Evolutionary conservation across 306 rosid genomes (phyloP).

Genomic region (Pterocarpus macrocarpus): DNA sequence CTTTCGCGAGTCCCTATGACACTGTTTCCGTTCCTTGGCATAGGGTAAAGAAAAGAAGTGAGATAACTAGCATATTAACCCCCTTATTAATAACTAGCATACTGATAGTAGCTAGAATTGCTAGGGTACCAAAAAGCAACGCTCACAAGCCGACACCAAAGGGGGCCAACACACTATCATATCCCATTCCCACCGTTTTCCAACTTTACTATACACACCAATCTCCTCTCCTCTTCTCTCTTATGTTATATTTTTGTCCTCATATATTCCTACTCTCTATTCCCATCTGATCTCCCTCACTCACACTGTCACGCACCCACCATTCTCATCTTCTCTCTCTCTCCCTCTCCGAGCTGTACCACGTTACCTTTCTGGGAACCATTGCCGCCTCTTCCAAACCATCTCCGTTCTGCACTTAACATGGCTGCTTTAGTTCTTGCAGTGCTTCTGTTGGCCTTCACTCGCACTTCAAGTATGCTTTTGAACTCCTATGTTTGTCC

Average conservation of each 20-base stretch:
- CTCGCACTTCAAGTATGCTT: conserved; percentile 71
- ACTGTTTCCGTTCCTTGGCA: conserved; percentile 43
- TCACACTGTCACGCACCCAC: conserved; percentile 51
- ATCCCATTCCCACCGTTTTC: too few relatives aligned
- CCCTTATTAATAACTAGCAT: too few relatives aligned
- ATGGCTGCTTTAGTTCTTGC: conserved; percentile 68
- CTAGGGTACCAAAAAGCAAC: too few relatives aligned
- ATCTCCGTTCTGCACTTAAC: conserved; percentile 33
- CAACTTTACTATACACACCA: too few relatives aligned
- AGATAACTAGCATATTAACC: too few relatives aligned
- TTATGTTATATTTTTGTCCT: conserved; percentile 43
- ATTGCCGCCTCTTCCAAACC: conserved; percentile 11
- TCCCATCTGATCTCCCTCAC: conserved; percentile 31
- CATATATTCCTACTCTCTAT: not conserved
- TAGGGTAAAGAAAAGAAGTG: conserved; percentile 44
- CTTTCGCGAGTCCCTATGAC: conserved; percentile 54
- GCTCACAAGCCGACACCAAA: too few relatives aligned
- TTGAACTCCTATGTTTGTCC: too few relatives aligned
- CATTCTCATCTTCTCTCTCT: conserved; percentile 18
- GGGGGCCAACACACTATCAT: too few relatives aligned
- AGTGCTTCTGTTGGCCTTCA: conserved; percentile 69
- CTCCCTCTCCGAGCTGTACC: conserved; percentile 22
- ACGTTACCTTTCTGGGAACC: conserved; percentile 10
- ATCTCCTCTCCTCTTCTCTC: too few relatives aligned
- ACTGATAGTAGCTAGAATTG: not conserved